Base-by-base conservation (phyloP, 345 rosid genomes). In the Aquilaria yunnanensis region DNA sequence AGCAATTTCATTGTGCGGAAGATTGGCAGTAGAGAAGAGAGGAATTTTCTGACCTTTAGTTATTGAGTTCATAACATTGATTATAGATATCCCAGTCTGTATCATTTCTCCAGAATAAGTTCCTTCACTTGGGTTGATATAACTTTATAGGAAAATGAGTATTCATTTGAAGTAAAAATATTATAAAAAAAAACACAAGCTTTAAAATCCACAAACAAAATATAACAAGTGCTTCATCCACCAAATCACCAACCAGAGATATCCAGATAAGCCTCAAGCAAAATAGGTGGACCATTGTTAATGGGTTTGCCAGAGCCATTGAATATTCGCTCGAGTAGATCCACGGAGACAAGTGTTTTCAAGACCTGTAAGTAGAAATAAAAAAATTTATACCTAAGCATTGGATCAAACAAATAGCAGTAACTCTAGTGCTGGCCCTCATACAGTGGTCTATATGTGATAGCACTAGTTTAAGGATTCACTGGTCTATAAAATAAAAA, bases 21-120 rank as follows among this genome's bases (percentile, higher is more conserved):
- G 97, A 86, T 97, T 95, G 63, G 97, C 97, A 78, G 96, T 97
- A 67, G 97, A 93, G 73, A 93, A 93, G 43, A 93, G 89, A 61
- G 99, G 99, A 61, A 93, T 93, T 71, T 93, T 93, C 69, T 93
- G 96, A 72, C 97, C 97, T 77, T 97, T 86, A 61, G 98, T 97
- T 66, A 90, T 90, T 57, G 98, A 93, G 65, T 93, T 90, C 97
- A 93, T 90, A 57, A 90, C 96, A 85, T 93, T 97, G 9, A 93
- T 93, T 4, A 97, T 93, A 41, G 98, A 93, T 72, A 93, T 93
- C 61, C 98, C 98, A 10, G 96, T 90, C 80, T 90, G 97, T 60
- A 90, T 88, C 96, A 90, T 90, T 81, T 90, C 96, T 75, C 87
- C 97, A 29, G 96, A 93, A 57, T 90, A 90, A 32, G 97, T 90